Evolutionary conservation across 805 yeast species (phyloP), one percentile per base, ranked within the genome.

Genomic region (Torulaspora quercuum): DNA sequence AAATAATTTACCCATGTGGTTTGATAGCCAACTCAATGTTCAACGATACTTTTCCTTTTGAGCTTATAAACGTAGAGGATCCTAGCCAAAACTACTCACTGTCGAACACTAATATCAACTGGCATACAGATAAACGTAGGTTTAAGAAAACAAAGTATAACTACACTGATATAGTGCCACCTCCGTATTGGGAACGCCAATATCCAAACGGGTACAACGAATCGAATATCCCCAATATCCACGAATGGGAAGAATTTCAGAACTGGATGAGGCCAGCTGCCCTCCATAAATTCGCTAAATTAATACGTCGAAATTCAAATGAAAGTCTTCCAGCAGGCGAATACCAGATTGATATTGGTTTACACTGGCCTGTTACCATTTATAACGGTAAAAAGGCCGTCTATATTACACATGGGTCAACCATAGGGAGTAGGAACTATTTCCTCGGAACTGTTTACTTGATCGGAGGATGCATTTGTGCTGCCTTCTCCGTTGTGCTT

Each of bases 191-290:
- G 98, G 68, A 64, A 25, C 71, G 75, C 45, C 66, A 55, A 64
- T 90, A 63, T 59, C 97, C 97, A 2, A 64, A 88, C 42, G 97
- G 97, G 0, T 90, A 92, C 64, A 86, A 82, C n/a, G 79, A 74
- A 21, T 76, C 75, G 5, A 87, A 86, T 59, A 50, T 90, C 43
- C 95, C 95, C 3, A 81, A 84, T 55, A 57, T 90, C 31, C 71
- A 84, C 2, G 57, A 64, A 23, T 80, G 92, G 87, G 90, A 86
- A 56, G 80, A 80, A 47, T 75, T 90, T 50, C 95, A 88, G 67
- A 90, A 88, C 61, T 90, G 98, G 98, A 90, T 90, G 97, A 77
- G 95, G 53, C 79, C 90, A 2, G 79, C 89, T 5, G 92, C 86
- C 0, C 67, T 84, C 42, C 73, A 89, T 11, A 65, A 69, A 13